Conservation (phyloP, 202 grass and related monocot species). For the Setaria italica region DNA sequence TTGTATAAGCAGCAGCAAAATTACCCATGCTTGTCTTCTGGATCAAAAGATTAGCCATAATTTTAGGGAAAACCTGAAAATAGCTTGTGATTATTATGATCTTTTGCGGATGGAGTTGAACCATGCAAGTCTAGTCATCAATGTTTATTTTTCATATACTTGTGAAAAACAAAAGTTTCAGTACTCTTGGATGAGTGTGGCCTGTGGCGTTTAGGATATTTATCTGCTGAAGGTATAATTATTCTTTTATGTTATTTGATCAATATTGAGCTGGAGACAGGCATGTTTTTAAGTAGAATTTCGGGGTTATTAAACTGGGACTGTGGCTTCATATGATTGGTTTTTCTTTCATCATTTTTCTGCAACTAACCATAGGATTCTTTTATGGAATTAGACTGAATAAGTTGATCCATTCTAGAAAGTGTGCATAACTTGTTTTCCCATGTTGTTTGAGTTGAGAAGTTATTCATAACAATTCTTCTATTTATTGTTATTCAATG, state of each 20-base stretch:
- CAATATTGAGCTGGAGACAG: neutral
- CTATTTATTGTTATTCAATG: no score
- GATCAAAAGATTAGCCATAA: neutral
- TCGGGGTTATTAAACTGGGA: neutral
- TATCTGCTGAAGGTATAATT: neutral
- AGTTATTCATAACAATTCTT: no score
- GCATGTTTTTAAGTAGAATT: neutral
- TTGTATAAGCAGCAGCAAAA: neutral
- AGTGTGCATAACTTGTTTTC: neutral
- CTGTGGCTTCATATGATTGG: neutral
- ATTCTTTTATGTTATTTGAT: neutral
- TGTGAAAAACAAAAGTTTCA: neutral
- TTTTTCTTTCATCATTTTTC: neutral
- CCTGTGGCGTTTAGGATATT: slow-evolving; percentile 4
- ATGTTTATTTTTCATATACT: neutral
- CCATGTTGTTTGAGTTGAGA: no score
- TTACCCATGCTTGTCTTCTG: neutral
- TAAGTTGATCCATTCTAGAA: neutral
- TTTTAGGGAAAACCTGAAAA: neutral
- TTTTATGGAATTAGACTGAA: neutral
- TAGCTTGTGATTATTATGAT: slow-evolving; percentile 4
- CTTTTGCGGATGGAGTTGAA: neutral
- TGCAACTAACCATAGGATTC: neutral
- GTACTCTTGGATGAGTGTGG: neutral
- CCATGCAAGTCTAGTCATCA: neutral